phyloP scores from a whole-genome alignment of 2,329 filamentous ascomycete species.

The Aspergillus uvarum region DNA sequence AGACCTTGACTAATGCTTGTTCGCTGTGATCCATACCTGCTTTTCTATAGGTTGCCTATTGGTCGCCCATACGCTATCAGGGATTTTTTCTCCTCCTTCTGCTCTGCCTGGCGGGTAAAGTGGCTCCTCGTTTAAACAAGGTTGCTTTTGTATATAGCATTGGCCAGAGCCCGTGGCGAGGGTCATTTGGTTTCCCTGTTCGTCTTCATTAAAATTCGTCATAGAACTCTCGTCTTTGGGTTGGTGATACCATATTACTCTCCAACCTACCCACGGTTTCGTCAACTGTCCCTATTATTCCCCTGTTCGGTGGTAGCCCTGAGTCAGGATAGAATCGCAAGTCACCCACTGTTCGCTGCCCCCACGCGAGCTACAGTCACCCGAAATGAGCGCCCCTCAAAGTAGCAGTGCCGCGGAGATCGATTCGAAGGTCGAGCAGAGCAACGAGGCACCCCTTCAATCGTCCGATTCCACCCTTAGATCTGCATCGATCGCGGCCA shows the following conservation, averaged over 20 bases:
- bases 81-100: background rate
- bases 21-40: background rate
- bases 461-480: constrained; percentile 16
- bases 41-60: background rate
- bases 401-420: constrained; percentile 2
- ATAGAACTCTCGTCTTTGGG: too few species aligned
- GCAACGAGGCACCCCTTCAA: constrained; percentile 4
- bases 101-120: background rate
- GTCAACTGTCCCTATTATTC: background rate
- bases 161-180: background rate
- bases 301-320: background rate
- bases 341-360: background rate
- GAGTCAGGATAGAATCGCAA: background rate
- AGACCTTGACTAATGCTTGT: background rate
- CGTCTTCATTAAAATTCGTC: too few species aligned
- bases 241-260: background rate
- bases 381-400: constrained; percentile 5
- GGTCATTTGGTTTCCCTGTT: background rate
- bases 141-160: background rate
- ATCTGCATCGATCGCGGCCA: constrained; percentile 10
- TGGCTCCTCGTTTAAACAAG: background rate
- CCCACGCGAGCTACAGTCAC: background rate
- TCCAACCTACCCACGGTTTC: background rate
- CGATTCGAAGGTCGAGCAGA: constrained; percentile 9
- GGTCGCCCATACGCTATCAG: background rate